Evolutionary conservation across 148 eudicot genomes (phyloP), one percentile per base, ranked within the genome.

Genomic region (Spergularia marina): DNA sequence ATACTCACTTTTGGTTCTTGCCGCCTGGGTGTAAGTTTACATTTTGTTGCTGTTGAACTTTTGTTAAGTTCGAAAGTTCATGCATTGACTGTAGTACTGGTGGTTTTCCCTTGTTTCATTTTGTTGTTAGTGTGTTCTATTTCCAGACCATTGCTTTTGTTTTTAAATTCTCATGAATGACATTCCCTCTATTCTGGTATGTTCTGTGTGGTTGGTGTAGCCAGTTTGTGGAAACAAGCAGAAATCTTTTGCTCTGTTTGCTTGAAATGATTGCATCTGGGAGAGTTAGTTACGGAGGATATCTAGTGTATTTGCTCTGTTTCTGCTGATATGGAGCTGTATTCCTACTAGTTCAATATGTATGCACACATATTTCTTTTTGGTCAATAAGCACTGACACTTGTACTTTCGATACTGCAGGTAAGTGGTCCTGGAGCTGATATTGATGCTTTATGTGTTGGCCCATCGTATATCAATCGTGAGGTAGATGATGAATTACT

Each of bases 361-460:
- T 17, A 65, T 65, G 21, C 5, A 2, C 34, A 16, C 68, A 16
- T 44, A 8, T 15, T 20, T 18, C 14, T 12, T 75, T 16, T 63
- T 7, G 21, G 8, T 7, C 53, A 8, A 63, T 30, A 30, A n/a
- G 5, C n/a, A 7, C 12, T 60, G 51, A 52, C 59, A 12, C 5
- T 14, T 18, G 75, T 77, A 47, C 21, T 72, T 12, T 72, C 11
- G 12, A 6, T 67, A 41, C 59, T 36, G 34, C 74, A 92, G 97
- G 98, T 92, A 16, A 91, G 88, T 82, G 91, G 93, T 72, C 98
- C 98, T 40, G 96, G 91, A 73, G 96, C 98, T 70, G 98, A 92
- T 74, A 86, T 90, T 59, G 98, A 92, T 73, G 85, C 98, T 52
- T 76, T 92, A 70, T 90, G 96, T 82, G 87, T 92, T 13, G 98